A percentile compares a stretch with the other conserved stretches of the same genome.
phyloP scores from a whole-genome alignment of 2,329 filamentous ascomycete species.

The Plectosphaerella cucumerina region DNA sequence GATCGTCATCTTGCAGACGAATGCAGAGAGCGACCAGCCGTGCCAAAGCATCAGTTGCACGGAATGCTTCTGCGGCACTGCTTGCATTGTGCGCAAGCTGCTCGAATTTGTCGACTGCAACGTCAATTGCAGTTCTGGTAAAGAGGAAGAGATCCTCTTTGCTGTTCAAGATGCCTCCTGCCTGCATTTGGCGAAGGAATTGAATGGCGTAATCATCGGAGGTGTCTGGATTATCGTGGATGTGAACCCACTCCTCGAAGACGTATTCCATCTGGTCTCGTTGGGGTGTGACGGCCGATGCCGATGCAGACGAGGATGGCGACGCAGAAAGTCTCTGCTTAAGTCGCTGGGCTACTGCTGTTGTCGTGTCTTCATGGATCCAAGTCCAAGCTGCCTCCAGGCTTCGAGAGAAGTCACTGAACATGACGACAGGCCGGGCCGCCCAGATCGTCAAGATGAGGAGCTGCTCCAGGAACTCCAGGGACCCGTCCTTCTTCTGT shows the following conservation, averaged over 20 bases:
- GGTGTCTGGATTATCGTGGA: slow-evolving; percentile 72
- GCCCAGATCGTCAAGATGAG: slow-evolving; percentile 75
- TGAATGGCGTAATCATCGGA: slow-evolving; percentile 67
- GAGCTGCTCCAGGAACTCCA: slow-evolving; percentile 77
- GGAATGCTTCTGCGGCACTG: slow-evolving; percentile 52
- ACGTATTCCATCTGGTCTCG: slow-evolving; percentile 89
- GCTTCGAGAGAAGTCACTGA: slow-evolving; percentile 81
- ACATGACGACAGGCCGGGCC: slow-evolving; percentile 72
- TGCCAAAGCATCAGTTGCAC: slow-evolving; percentile 73
- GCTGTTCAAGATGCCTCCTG: slow-evolving; percentile 65
- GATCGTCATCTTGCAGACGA: slow-evolving; percentile 61
- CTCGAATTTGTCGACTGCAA: slow-evolving; percentile 75
- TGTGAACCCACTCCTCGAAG: slow-evolving; percentile 90
- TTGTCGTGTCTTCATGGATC: slow-evolving; percentile 68
- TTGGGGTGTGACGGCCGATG: slow-evolving; percentile 55
- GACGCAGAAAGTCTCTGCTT: slow-evolving; percentile 56
- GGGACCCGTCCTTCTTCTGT: slow-evolving; percentile 64
- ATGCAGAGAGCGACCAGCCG: slow-evolving; percentile 76
- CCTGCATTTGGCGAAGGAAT: slow-evolving; percentile 82
- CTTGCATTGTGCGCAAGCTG: slow-evolving; percentile 59
- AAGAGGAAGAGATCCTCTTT: slow-evolving; percentile 77
- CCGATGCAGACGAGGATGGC: slow-evolving; percentile 38
- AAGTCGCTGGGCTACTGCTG: slow-evolving; percentile 63
- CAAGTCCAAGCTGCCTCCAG: slow-evolving; percentile 78
- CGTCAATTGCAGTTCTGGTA: slow-evolving; percentile 75